These are phyloP conservation scores for Auxenochlorella pyrenoidosa DNA, from an alignment of 139 green algal genomes.

Conservation along the genomic window DNA sequence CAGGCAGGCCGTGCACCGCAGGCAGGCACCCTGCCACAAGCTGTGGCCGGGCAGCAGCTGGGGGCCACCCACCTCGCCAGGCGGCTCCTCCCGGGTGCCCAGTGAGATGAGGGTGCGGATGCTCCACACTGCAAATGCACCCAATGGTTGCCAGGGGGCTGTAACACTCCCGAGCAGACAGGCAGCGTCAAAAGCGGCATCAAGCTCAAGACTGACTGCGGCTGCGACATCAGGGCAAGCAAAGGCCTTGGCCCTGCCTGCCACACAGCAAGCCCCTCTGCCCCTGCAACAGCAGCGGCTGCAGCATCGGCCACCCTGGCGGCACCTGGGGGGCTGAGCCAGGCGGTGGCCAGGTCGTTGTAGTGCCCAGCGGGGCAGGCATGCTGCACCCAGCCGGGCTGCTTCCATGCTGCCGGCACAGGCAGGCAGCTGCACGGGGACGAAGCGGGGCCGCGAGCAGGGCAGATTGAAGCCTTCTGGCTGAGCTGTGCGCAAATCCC, in stretches of 20 bases:
- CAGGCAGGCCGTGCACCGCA: background rate
- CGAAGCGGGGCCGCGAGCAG: background rate
- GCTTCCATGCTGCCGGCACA: background rate
- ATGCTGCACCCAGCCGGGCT: slow-evolving; percentile 12
- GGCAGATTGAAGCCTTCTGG: background rate
- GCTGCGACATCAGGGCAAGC: no score
- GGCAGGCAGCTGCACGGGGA: slow-evolving; percentile 6
- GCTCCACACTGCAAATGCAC: slow-evolving; percentile 59
- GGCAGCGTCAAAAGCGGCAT: no score
- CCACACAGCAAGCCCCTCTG: no score
- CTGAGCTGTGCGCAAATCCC: background rate
- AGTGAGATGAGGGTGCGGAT: slow-evolving; percentile 78
- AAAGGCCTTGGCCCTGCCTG: no score
- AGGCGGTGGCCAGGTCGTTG: slow-evolving; percentile 90
- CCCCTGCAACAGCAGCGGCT: no score
- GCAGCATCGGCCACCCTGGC: background rate
- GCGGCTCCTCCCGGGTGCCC: slow-evolving; percentile 40
- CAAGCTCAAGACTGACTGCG: no score
- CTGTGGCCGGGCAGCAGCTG: background rate
- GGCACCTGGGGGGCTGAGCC: slow-evolving; percentile 62
- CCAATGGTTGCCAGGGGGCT: background rate
- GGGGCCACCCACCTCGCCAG: slow-evolving; percentile 3
- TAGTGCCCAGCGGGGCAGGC: slow-evolving; percentile 59
- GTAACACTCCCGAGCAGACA: no score
- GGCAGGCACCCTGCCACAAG: background rate